Evolutionary conservation across 1,139 yeast genomes (phyloP).

Genomic region (Debaryomycetaceae sp.): DNA sequence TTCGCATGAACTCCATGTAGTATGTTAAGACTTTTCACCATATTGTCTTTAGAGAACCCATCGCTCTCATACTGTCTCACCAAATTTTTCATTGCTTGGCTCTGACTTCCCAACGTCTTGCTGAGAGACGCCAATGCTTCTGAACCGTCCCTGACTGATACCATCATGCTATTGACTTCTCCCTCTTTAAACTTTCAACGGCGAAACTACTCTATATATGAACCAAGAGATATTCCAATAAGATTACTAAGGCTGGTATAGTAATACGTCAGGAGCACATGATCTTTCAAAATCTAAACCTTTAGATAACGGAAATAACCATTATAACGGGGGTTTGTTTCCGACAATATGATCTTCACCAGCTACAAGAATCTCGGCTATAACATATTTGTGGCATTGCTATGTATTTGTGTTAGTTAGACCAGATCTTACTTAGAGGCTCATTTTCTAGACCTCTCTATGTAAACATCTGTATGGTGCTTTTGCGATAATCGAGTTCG

Average conservation of each 20-base stretch:
- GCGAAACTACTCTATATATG: no score
- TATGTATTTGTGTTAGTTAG: no score
- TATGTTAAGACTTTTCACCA: slow-evolving; percentile 47
- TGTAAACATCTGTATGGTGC: no score
- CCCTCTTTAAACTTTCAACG: no score
- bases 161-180: background rate
- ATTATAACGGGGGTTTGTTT: no score
- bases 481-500: no score
- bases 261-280: background rate
- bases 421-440: no score
- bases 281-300: background rate
- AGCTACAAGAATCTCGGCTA: no score
- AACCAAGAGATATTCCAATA: background rate
- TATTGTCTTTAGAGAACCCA: slow-evolving; percentile 46
- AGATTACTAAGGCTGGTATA: background rate
- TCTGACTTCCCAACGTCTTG: slow-evolving; percentile 29
- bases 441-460: no score
- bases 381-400: no score
- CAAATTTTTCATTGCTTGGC: slow-evolving; percentile 32
- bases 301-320: background rate
- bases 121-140: slow-evolving; percentile 26
- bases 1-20: slow-evolving; percentile 45
- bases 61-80: slow-evolving; percentile 29
- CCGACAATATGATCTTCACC: no score
- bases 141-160: background rate